Base-by-base conservation (phyloP, 805 yeast genomes). In the Yamadazyma insecticola region DNA sequence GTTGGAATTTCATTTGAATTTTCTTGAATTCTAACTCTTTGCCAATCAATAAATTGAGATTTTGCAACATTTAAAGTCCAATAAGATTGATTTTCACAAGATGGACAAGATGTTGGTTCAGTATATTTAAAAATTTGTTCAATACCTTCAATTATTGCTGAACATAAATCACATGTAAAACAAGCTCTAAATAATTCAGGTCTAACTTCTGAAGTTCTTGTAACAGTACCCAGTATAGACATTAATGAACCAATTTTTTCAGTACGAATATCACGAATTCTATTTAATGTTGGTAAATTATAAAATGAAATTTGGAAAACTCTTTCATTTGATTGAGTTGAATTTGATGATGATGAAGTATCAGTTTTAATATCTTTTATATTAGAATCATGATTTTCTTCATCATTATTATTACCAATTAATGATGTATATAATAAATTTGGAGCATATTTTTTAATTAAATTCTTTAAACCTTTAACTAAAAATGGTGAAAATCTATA, bases 1-100 rank as follows among this genome's bases (percentile, higher is more conserved):
- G 96, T 87, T 16, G 98, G 98, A 35, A 90, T 90, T 58, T 90
- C 97, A 46, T 71, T 83, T n/a, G 97, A 80, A 50, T 90, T 92
- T 52, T 90, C 98, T 55, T 90, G 98, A 43, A 90, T 83, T 47
- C 97, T 76, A 16, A 88, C 90, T 43, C 83, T 83, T 57, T 90
- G 98, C 98, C 98, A 90, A 66, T 90, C 97, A 41, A 87, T 68
- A 50, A 92, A 90, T 39, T 81, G 84, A 0, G 95, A 85, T 56
- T 87, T 86, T 21, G 83, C 60, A 18, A 90, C 79, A 47, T 84
- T 80, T 36, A 92, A 63, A 1, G 94, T 77, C 95, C 96, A 90
- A 33, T 76, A 69, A 2, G 83, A 72, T 51, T 87, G 87, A 60
- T 90, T 90, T 35, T 77, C 84, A 64, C 98, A 90, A 9, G 81